Evolutionary conservation across 768 basidiomycete species (phyloP).

Genomic region (Tephrocybe rancida): DNA sequence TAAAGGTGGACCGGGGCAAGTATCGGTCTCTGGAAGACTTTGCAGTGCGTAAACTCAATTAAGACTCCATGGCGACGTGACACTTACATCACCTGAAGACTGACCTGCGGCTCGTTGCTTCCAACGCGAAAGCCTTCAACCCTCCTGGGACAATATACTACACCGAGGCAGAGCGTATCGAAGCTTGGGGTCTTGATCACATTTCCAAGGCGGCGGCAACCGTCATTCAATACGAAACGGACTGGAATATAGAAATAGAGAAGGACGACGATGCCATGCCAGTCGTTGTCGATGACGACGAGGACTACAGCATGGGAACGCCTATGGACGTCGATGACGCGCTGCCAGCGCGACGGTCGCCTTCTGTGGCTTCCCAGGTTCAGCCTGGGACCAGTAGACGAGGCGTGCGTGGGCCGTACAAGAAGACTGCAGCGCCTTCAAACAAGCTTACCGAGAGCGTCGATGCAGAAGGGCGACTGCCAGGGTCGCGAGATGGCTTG

Average conservation of each 20-base stretch:
- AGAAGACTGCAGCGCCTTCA: conserved; percentile 34
- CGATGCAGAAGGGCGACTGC: conserved; percentile 71
- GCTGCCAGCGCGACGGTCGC: conserved; percentile 41
- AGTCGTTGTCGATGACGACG: conserved; percentile 42
- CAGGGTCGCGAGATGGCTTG: conserved; percentile 77
- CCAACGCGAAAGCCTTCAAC: conserved; percentile 78
- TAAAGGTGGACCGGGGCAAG: conserved; percentile 73
- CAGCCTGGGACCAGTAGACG: conserved; percentile 41
- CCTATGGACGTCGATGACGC: conserved; percentile 50
- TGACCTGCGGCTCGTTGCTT: conserved; percentile 72
- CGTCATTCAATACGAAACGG: conserved; percentile 81
- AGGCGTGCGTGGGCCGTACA: conserved; percentile 55
- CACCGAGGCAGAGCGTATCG: conserved; percentile 72
- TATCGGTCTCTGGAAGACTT: conserved; percentile 86
- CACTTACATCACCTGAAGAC: conserved; percentile 36
- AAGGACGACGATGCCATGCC: conserved; percentile 55
- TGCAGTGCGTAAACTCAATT: conserved; percentile 47
- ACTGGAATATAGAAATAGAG: conserved; percentile 84
- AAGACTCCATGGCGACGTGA: conserved; percentile 8
- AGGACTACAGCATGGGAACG: conserved; percentile 35
- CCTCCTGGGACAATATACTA: conserved; percentile 74
- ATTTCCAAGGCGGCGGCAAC: conserved; percentile 70
- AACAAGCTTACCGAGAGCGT: conserved; percentile 45
- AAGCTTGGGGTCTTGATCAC: conserved; percentile 72
- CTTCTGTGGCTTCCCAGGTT: conserved; percentile 45